phyloP scores from a whole-genome alignment of 352 stramenopile genomes.

The Phytophthora rubi region DNA sequence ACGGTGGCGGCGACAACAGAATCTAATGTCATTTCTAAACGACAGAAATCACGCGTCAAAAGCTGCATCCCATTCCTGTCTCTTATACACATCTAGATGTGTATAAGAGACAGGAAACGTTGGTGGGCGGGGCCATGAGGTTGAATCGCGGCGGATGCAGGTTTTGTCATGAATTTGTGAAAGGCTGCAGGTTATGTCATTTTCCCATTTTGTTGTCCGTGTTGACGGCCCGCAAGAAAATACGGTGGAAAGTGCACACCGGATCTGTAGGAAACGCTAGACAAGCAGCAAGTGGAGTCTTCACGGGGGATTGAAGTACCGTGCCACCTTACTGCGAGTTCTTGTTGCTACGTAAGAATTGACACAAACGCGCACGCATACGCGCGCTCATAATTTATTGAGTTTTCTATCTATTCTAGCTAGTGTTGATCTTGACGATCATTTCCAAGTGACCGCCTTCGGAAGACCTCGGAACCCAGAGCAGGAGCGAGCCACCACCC shows the following conservation, averaged over 20 bases:
- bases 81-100: too few relatives aligned
- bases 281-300: neutral
- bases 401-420: slow-evolving; percentile 37
- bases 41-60: too few relatives aligned
- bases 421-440: slow-evolving; percentile 52
- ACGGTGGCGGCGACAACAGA: too few relatives aligned
- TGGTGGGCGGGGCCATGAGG: too few relatives aligned
- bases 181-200: too few relatives aligned
- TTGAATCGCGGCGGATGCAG: too few relatives aligned
- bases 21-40: too few relatives aligned
- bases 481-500: slow-evolving; percentile 52
- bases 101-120: too few relatives aligned
- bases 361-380: slow-evolving; percentile 7
- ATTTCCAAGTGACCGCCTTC: slow-evolving; percentile 53
- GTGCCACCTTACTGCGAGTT: neutral
- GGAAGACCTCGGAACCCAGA: slow-evolving; percentile 57
- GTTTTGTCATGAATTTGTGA: too few relatives aligned
- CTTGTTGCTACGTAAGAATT: neutral
- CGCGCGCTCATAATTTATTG: slow-evolving; percentile 37
- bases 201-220: neutral
- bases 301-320: too few relatives aligned
- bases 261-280: neutral
- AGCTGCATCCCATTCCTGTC: too few relatives aligned
- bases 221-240: neutral
- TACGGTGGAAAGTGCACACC: neutral